Base-by-base conservation (phyloP, 345 rosid genomes). In the Cardamine chenopodiifolia region DNA sequence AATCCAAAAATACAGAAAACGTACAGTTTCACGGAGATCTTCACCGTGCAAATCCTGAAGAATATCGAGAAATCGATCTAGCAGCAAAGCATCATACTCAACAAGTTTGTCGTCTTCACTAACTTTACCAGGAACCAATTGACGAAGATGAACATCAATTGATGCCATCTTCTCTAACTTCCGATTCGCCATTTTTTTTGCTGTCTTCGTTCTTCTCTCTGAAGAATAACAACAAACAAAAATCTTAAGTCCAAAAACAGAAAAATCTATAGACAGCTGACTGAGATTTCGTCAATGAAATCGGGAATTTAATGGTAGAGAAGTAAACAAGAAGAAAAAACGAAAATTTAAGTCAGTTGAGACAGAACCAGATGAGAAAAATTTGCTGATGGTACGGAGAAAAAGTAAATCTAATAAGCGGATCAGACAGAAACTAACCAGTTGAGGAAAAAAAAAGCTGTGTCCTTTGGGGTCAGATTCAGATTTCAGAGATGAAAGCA, bases 31-130 rank as follows among this genome's bases (percentile, higher is more conserved):
- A 66, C 78, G 91, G 78, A 94, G 95, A 85, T 88, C 95, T 71
- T 94, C 97, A 50, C 98, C 98, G 72, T 94, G 97, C 74, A 94
- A 85, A 77, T 91, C 96, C 71, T 90, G 97, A n/a, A 94, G 93
- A 45, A 94, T 94, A 75, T 91, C 98, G 17, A 94, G 96, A 73
- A 94, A 94, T 8, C 97, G 90, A 86, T 91, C 98, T 79, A 91
- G 75, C 55, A 94, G 89, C 74, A 94, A 39, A 82, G 97, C 98
- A 82, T 94, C 98, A 69, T 94, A 94, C 83, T 94, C 98, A 53
- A 94, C 84, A 79, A 94, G 74, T 64, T 91, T 94, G 65, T 94
- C 98, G 79, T 94, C 98, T 82, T 94, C 98, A 72, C 96, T 86
- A 45, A 94, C 93, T 85, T 87, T 91, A 14, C 75, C 80, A 42